Conservation (phyloP, 306 rosid genomes). For the Prunus kanzakura region DNA sequence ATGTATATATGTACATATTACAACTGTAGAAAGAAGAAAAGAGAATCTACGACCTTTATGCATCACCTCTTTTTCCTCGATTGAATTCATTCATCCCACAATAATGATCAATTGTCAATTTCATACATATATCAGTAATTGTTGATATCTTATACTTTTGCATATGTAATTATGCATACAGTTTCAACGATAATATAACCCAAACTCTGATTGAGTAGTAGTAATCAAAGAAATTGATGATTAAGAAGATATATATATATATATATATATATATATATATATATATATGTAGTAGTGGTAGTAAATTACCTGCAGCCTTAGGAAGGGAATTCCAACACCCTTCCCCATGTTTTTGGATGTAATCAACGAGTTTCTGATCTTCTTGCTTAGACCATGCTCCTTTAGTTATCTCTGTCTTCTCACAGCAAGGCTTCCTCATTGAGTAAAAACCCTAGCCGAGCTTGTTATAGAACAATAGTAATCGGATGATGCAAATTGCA, state of each 20-base stretch:
- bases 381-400: conserved; percentile 50
- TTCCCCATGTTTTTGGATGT: conserved; percentile 39
- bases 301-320: conserved; percentile 36
- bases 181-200: background rate
- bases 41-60: background rate
- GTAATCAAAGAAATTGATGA: background rate
- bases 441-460: background rate
- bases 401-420: conserved; percentile 30
- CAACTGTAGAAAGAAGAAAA: no score
- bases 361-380: conserved; percentile 45
- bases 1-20: no score
- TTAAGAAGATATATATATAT: no score
- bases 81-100: background rate
- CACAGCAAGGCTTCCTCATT: conserved; percentile 34
- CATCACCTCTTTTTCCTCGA: background rate
- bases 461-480: background rate
- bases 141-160: no score
- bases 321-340: conserved; percentile 45
- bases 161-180: no score
- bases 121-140: no score
- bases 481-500: background rate
- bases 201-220: no score
- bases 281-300: no score
- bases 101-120: no score
- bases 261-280: no score